phyloP scores from a whole-genome alignment of 2,329 filamentous ascomycete genomes.

The Metarhizium anisopliae region DNA sequence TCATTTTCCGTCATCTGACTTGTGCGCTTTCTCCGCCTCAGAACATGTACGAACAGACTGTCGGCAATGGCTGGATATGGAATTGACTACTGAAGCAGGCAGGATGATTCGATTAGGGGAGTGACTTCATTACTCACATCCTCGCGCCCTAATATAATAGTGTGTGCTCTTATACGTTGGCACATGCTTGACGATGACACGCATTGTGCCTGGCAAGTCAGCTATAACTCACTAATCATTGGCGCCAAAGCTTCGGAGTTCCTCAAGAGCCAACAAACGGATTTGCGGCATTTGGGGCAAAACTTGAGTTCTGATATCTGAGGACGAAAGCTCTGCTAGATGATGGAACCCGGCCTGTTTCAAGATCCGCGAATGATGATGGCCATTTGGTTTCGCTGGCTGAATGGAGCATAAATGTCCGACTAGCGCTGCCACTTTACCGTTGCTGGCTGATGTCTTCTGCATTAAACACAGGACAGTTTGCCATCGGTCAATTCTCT shows the following conservation, averaged over 20 bases:
- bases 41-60: too few relatives aligned
- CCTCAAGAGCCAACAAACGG: not conserved
- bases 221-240: not conserved
- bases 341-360: constrained; percentile 6
- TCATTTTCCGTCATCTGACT: not conserved
- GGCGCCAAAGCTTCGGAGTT: not conserved
- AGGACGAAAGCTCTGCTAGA: not conserved
- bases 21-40: not conserved
- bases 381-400: not conserved
- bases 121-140: too few relatives aligned
- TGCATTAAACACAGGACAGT: not conserved
- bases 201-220: not conserved
- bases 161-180: too few relatives aligned
- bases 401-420: constrained; percentile 2
- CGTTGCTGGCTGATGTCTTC: not conserved
- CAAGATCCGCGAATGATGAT: not conserved
- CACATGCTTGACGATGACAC: too few relatives aligned
- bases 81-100: too few relatives aligned
- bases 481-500: not conserved
- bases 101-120: too few relatives aligned
- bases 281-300: not conserved
- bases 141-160: too few relatives aligned
- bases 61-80: too few relatives aligned
- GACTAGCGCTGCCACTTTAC: not conserved
- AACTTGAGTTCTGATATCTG: not conserved